Percentiles rank a stretch among this genome's conserved stretches.
Evolutionary conservation across 202 grass and related monocot species (phyloP).

Genomic region (Cymbopogon flexuosus): DNA sequence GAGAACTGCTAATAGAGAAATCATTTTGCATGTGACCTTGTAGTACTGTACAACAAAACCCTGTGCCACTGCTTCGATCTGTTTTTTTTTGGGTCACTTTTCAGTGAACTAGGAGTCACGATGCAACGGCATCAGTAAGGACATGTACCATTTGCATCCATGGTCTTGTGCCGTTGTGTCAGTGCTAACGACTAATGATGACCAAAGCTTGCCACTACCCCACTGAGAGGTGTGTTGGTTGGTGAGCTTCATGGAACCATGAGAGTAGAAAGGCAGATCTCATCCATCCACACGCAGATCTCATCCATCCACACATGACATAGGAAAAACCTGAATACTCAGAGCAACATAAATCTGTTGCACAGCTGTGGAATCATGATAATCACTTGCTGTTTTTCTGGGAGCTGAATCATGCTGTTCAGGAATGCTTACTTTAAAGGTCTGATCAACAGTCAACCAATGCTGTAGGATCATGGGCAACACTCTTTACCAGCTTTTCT

Average conservation of each 20-base stretch:
- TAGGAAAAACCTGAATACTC: not conserved
- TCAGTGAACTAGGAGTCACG: conserved; percentile 11
- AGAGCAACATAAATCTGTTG: not conserved
- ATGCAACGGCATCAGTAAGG: conserved; percentile 14
- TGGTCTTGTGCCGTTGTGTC: too few species aligned
- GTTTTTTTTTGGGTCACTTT: not conserved
- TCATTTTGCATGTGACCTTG: not conserved
- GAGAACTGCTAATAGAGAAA: not conserved
- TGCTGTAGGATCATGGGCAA: not conserved
- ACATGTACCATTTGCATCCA: not conserved
- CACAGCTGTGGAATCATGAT: conserved; percentile 2
- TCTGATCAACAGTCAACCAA: not conserved
- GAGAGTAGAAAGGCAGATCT: not conserved
- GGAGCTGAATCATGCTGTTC: not conserved
- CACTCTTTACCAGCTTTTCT: not conserved
- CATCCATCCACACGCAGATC: not conserved
- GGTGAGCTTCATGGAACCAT: conserved; percentile 23
- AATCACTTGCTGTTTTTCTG: not conserved
- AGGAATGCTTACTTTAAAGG: not conserved
- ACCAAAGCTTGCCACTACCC: not conserved
- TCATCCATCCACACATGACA: not conserved
- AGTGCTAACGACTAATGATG: not conserved
- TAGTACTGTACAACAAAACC: conserved; percentile 3
- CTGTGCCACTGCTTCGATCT: conserved; percentile 8
- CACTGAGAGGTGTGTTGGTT: conserved; percentile 14